Evolutionary conservation across 2,329 filamentous ascomycete genomes (phyloP), one percentile per base, ranked within the genome.

Genomic region (Lasiodiplodia sp.): DNA sequence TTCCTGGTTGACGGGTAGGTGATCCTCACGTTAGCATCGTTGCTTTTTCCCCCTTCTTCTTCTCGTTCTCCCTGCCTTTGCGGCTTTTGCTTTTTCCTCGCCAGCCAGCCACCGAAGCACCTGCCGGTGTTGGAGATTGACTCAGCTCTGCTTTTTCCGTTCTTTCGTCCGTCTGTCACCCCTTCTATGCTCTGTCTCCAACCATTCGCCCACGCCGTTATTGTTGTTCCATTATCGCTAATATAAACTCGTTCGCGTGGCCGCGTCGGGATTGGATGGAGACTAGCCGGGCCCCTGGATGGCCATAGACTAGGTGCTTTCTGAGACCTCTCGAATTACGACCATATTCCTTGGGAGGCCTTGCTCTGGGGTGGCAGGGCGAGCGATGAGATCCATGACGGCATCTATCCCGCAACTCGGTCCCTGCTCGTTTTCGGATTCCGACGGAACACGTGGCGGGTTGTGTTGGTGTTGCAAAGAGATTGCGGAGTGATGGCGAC

Each of bases 61-160:
- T 56, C 28, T 34, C 5, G 16, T 8, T 55, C 52, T 28, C 21
- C 31, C 18, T 62, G 7, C 57, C 40, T 60, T 47, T 28, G 40
- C 23, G 12, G 40, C 18, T 28, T 12, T 37, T 25, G 31, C 57
- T 51, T 64, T 64, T 52, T 52, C 37, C 60, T 47, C 60, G 51
- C 60, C 60, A 64, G 60, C 60, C 60, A 64, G 60, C 60, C 60
- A 64, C 60, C 47, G 18, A 37, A 38, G 47, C 44, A 51, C 44
- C 25, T 40, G 7, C 40, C 57, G 57, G 58, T 16, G 58, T 63
- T 16, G 10, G 38, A 63, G 58, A 52, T 37, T 38, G 58, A 28
- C 44, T 11, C 60, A 64, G 60, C 47, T 37, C 58, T 63, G 23
- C 40, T 51, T 34, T 63, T 63, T 49, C 11, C 44, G 44, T 49